Percentiles rank a stretch among this genome's conserved stretches.
Conservation (phyloP, 306 rosid genomes). For the Sophora flavescens region DNA sequence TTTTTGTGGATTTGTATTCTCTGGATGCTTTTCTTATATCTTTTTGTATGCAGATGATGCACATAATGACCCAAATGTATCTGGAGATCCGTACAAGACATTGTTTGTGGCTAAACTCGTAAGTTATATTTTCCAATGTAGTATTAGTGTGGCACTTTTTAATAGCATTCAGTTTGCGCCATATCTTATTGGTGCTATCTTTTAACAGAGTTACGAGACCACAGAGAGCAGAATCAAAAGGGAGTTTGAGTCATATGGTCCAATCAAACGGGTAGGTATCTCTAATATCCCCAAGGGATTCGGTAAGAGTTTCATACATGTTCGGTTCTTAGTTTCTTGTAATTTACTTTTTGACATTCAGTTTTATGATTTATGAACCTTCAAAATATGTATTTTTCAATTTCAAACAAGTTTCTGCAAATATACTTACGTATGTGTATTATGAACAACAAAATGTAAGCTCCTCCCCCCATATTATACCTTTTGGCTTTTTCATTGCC, state of each 20-base stretch:
- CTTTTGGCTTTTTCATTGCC: neutral
- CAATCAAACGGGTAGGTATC: slow-evolving; percentile 99
- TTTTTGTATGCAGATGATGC: slow-evolving; percentile 78
- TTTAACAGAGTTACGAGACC: slow-evolving; percentile 91
- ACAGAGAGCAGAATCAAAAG: slow-evolving; percentile 98
- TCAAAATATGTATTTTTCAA: neutral
- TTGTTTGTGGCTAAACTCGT: slow-evolving; percentile 96
- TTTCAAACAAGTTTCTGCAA: slow-evolving; percentile 9
- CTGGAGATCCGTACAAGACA: slow-evolving; percentile 99
- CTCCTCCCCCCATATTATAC: neutral
- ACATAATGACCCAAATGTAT: slow-evolving; percentile 70
- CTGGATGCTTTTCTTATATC: slow-evolving; percentile 32
- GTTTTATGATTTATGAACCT: neutral
- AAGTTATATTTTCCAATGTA: slow-evolving; percentile 49
- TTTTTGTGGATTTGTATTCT: slow-evolving; percentile 29
- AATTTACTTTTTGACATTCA: slow-evolving; percentile 20
- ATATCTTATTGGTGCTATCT: slow-evolving; percentile 34
- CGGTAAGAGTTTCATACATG: slow-evolving; percentile 84
- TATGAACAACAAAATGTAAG: neutral
- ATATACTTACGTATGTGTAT: neutral
- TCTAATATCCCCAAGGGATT: slow-evolving; percentile 73
- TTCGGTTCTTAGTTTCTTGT: slow-evolving; percentile 28
- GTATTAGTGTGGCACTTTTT: slow-evolving; percentile 9
- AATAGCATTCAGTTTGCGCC: slow-evolving; percentile 4
- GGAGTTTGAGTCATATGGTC: slow-evolving; percentile 98